Evolutionary conservation across 371 early-diverging fungal genomes (phyloP), one percentile per base, ranked within the genome.

Genomic region (Mucor saturninus): DNA sequence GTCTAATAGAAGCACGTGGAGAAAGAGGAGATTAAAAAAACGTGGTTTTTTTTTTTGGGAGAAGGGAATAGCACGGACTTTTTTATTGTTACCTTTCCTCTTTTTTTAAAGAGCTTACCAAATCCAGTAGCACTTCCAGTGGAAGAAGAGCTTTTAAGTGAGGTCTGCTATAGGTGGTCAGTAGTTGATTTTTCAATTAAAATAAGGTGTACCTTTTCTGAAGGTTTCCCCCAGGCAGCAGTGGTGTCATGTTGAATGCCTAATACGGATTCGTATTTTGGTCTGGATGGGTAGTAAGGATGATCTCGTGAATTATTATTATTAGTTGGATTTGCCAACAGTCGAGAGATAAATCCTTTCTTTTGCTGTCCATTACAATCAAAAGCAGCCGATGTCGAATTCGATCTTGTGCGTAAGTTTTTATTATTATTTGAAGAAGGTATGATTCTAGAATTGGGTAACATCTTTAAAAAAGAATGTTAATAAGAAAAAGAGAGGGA

Each of bases 361-460:
- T 61, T 69, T 5, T 29, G 15, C n/a, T 14, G n/a, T 9, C 14
- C n/a, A n/a, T n/a, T n/a, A n/a, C n/a, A n/a, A n/a, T 50, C 50
- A 50, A 28, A 31, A 28, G 15, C 28, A n/a, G n/a, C n/a, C 37
- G 52, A 52, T n/a, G 56, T 59, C 9, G 70, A 70, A 51, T 59
- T 70, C 28, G 70, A 65, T 62, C 70, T 54, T 29, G 46, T 40
- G 30, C 66, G 61, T 29, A 32, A 14, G 32, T 49, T 58, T 37
- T 56, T 46, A 61, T 52, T 59, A 46, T 50, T 49, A 50, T 50
- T 50, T 50, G 54, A 35, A 57, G 64, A 51, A 30, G 69, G 64
- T 32, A 69, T 54, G 9, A 63, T 63, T 32, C 71, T 63, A 39
- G 71, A 71, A 54, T 71, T 71, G 5, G 71, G 67, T 50, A 62